These are phyloP conservation scores for Quercus lobata DNA, from an alignment of 331 rosid species.

Conservation along the genomic window DNA sequence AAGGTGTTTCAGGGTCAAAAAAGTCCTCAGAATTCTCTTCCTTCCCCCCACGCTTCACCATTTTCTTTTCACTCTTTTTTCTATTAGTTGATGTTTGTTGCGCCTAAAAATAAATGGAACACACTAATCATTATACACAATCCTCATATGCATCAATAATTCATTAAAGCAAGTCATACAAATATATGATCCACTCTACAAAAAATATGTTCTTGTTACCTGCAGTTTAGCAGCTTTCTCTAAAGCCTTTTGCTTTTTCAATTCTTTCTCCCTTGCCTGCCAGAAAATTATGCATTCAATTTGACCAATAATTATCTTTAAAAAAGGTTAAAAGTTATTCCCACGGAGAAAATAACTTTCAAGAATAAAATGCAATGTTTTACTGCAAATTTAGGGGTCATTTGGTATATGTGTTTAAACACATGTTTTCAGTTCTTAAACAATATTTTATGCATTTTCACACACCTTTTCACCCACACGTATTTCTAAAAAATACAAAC, in stretches of 20 bases:
- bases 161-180: neutral
- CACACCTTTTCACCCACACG: too few species aligned
- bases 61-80: conserved; percentile 73
- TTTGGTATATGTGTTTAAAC: too few species aligned
- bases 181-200: neutral
- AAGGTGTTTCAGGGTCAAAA: conserved; percentile 69
- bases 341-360: neutral
- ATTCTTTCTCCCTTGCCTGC: conserved; percentile 90
- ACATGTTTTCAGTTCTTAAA: too few species aligned
- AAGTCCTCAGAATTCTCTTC: conserved; percentile 71
- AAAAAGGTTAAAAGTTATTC: neutral
- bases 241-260: conserved; percentile 67
- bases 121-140: neutral
- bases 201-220: conserved; percentile 31
- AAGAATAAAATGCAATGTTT: neutral
- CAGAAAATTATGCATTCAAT: conserved; percentile 9
- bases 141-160: neutral
- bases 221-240: conserved; percentile 74
- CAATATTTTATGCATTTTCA: too few species aligned
- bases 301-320: neutral
- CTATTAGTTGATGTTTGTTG: conserved; percentile 51
- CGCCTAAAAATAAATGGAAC: conserved; percentile 29
- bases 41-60: conserved; percentile 51
- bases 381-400: neutral
- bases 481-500: too few species aligned